phyloP scores from a whole-genome alignment of 1,284 basidiomycete genomes.

The Ustilago xerochloae region DNA sequence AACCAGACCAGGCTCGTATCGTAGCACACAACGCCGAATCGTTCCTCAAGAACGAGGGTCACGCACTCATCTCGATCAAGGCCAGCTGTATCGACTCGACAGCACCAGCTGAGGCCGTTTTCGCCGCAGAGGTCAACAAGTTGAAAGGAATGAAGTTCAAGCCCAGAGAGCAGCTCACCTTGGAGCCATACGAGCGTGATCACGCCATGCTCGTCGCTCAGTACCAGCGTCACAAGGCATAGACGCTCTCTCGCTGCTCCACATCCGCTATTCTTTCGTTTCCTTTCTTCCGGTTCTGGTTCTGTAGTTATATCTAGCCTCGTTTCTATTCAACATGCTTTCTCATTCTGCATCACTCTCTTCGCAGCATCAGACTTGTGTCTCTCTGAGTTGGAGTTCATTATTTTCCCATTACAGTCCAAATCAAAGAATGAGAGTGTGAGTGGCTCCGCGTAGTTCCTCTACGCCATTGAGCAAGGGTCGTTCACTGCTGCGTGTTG shows the following conservation, averaged over 20 bases:
- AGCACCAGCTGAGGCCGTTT: constrained; percentile 86
- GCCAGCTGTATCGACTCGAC: constrained; percentile 99
- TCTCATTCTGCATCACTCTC: constrained; percentile 27
- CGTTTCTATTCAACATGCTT: constrained; percentile 37
- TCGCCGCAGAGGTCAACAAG: constrained; percentile 87
- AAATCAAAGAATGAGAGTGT: background rate
- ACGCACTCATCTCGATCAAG: constrained; percentile 97
- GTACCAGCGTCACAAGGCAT: constrained; percentile 64
- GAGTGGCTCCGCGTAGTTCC: too few relatives aligned
- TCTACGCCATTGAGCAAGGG: too few relatives aligned
- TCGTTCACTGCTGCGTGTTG: background rate
- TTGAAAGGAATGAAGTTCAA: constrained; percentile 74
- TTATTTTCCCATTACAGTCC: constrained; percentile 3
- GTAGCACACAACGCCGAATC: constrained; percentile 91
- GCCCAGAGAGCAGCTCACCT: constrained; percentile 89
- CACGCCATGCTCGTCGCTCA: constrained; percentile 66
- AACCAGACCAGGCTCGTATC: constrained; percentile 89
- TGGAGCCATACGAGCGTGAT: constrained; percentile 69
- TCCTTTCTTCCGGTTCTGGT: constrained; percentile 32
- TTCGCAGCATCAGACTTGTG: background rate
- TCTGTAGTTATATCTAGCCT: constrained; percentile 52
- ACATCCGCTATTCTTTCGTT: constrained; percentile 6
- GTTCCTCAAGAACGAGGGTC: constrained; percentile 95
- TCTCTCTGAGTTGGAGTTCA: background rate
- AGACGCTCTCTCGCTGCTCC: background rate